phyloP scores from a whole-genome alignment of 2,329 filamentous ascomycete genomes.

The Penicillium italicum region DNA sequence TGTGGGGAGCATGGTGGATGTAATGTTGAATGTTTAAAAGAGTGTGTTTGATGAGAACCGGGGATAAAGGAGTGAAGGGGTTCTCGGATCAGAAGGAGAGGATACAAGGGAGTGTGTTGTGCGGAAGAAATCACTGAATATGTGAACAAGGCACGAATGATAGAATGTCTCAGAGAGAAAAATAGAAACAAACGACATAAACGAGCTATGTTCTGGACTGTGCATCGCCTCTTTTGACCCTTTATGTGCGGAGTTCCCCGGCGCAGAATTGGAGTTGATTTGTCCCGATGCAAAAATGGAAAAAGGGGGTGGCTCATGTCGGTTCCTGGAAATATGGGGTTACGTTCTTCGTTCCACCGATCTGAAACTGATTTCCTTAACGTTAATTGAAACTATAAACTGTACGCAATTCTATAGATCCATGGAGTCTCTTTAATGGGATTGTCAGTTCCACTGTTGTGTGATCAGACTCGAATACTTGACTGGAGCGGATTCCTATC shows the following conservation, averaged over 20 bases:
- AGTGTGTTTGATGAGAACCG: not conserved
- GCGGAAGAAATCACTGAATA: not conserved
- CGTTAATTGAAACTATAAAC: not conserved
- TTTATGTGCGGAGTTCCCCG: not conserved
- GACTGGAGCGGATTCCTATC: not conserved
- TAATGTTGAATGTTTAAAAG: no score
- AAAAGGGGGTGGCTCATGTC: conserved; percentile 10
- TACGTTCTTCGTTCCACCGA: not conserved
- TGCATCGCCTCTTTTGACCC: not conserved
- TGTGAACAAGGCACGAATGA: not conserved
- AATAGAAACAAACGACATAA: not conserved
- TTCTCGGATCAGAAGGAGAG: not conserved
- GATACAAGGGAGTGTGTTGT: conserved; percentile 1
- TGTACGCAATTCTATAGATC: not conserved
- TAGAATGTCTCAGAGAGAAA: not conserved
- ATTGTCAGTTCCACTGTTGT: not conserved
- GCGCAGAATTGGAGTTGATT: not conserved
- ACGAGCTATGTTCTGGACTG: not conserved
- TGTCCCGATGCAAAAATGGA: not conserved
- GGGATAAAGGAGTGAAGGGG: not conserved
- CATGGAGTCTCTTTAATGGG: not conserved
- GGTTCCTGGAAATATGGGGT: not conserved
- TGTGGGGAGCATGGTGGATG: not conserved
- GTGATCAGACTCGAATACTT: not conserved
- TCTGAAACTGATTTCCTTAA: not conserved